These are phyloP conservation scores for Immersiporthe knoxdaviesiana DNA, from an alignment of 2,329 filamentous ascomycete genomes.

Conservation along the genomic window DNA sequence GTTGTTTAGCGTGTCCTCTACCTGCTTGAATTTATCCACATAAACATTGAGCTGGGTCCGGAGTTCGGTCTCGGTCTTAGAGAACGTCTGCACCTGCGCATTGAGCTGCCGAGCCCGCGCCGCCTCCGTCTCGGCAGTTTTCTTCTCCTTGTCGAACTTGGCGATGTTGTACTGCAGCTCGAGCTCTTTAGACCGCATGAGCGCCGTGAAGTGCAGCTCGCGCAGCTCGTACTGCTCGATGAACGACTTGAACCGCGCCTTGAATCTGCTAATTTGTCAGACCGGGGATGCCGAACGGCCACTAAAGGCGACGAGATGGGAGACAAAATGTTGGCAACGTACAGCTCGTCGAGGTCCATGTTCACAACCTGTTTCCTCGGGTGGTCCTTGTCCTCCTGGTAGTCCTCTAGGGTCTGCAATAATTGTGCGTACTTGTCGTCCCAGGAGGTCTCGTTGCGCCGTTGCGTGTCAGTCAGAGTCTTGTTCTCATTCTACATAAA, in stretches of 20 bases:
- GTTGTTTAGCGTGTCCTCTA: constrained; percentile 97
- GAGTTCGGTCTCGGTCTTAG: constrained; percentile 92
- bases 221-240: constrained; percentile 96
- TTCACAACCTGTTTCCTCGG: constrained; percentile 80
- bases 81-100: constrained; percentile 90
- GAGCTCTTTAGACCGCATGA: constrained; percentile 91
- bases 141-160: constrained; percentile 87
- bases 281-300: constrained; percentile 25
- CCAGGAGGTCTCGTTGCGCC: constrained; percentile 78
- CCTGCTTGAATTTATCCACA: constrained; percentile 99
- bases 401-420: constrained; percentile 82
- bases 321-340: constrained; percentile 46
- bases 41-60: constrained; percentile 97
- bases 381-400: constrained; percentile 84
- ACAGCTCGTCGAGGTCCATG: constrained; percentile 89
- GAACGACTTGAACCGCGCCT: constrained; percentile 88
- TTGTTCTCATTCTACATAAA: constrained; percentile 82
- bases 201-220: constrained; percentile 89
- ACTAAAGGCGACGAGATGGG: background rate
- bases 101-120: constrained; percentile 83
- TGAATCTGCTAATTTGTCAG: constrained; percentile 63
- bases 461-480: constrained; percentile 83
- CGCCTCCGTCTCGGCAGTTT: constrained; percentile 80
- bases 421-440: constrained; percentile 83
- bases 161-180: constrained; percentile 92